Evolutionary conservation across 176 grass and related monocot species (phyloP).

Genomic region (Rhynchospora pubera): DNA sequence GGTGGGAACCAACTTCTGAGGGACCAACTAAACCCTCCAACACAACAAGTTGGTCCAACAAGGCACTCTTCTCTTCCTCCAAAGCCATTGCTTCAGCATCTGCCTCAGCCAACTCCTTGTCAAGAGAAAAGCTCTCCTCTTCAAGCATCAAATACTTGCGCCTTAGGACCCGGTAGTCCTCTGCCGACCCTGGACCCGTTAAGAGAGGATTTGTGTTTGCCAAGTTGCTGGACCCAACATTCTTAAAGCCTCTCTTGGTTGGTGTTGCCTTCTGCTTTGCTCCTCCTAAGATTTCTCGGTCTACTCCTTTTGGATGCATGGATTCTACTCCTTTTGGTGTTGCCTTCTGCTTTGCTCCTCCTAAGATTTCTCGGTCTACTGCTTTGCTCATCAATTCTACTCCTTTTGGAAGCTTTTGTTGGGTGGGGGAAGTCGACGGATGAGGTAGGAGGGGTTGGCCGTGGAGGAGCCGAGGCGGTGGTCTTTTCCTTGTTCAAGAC

Average conservation of each 20-base stretch:
- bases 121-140: slow-evolving; percentile 70
- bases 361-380: too few species aligned
- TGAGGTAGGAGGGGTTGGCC: too few species aligned
- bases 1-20: neutral
- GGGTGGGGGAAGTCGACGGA: too few species aligned
- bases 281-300: slow-evolving; percentile 25
- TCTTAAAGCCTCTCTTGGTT: slow-evolving; percentile 43
- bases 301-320: slow-evolving; percentile 32
- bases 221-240: slow-evolving; percentile 2
- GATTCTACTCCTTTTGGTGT: too few species aligned
- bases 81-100: slow-evolving; percentile 49
- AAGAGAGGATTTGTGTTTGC: slow-evolving; percentile 37
- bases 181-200: slow-evolving; percentile 38
- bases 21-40: slow-evolving; percentile 81
- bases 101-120: slow-evolving; percentile 45
- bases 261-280: slow-evolving; percentile 34
- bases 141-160: slow-evolving; percentile 77
- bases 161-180: slow-evolving; percentile 62
- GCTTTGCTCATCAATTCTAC: too few species aligned
- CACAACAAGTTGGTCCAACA: slow-evolving; percentile 93
- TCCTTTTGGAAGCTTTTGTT: too few species aligned
- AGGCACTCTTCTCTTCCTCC: slow-evolving; percentile 50
- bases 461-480: too few species aligned
- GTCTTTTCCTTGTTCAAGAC: too few species aligned
- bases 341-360: too few species aligned